Conservation (phyloP, 2,329 filamentous ascomycete species). For the Ceratocystis variospora region DNA sequence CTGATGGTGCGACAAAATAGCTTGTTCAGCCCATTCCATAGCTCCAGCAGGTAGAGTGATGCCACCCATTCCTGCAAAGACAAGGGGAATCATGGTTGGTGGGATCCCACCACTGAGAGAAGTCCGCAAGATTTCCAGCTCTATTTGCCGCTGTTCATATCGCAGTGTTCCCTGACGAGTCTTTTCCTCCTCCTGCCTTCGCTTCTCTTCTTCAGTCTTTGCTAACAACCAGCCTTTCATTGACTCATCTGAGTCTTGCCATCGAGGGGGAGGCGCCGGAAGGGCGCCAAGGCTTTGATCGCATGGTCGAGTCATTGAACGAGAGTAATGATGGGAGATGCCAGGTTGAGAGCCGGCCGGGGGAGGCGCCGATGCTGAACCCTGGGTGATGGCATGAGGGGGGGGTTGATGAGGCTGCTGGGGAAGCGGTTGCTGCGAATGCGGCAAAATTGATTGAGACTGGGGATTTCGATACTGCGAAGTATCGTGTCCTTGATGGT, state of each 20-base stretch:
- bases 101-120: conserved; percentile 58
- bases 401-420: background rate
- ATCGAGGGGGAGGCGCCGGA: conserved; percentile 50
- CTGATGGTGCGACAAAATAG: conserved; percentile 32
- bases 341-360: conserved; percentile 14
- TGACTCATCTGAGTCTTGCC: conserved; percentile 54
- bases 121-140: conserved; percentile 57
- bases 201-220: conserved; percentile 59
- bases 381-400: background rate
- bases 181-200: conserved; percentile 61
- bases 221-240: conserved; percentile 59
- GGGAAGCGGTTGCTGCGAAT: background rate
- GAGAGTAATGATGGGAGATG: conserved; percentile 20
- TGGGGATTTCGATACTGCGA: conserved; percentile 7
- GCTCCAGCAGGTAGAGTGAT: conserved; percentile 46
- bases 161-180: conserved; percentile 50
- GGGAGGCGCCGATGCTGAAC: conserved; percentile 14
- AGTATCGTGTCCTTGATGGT: background rate
- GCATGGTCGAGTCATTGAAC: conserved; percentile 20
- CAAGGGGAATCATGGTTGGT: conserved; percentile 57
- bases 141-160: conserved; percentile 57
- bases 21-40: conserved; percentile 56
- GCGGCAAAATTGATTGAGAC: background rate
- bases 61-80: conserved; percentile 59
- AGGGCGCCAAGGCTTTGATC: conserved; percentile 35